phyloP scores from a whole-genome alignment of 2,329 filamentous ascomycete species.

The Apiospora hydei region DNA sequence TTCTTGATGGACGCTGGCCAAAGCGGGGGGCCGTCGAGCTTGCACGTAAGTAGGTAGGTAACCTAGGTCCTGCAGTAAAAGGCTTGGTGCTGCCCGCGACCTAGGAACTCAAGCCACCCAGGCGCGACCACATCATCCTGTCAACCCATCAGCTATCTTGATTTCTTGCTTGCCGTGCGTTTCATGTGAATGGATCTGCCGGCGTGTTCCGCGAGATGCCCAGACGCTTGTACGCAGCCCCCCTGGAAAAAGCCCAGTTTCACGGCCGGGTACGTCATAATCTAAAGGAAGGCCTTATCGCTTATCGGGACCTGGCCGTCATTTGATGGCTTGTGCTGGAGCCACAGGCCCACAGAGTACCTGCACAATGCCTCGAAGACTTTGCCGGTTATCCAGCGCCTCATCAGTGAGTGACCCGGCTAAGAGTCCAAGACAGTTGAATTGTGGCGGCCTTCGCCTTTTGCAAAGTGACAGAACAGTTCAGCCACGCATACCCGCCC shows the following conservation, averaged over 20 bases:
- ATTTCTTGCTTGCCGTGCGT: neutral
- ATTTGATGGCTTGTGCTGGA: neutral
- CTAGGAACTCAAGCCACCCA: neutral
- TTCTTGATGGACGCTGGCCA: neutral
- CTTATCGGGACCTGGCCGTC: neutral
- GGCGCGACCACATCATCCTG: constrained; percentile 10
- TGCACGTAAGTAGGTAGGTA: too few relatives aligned
- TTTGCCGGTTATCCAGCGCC: neutral
- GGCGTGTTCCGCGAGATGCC: neutral
- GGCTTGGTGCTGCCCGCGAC: neutral
- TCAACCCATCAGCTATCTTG: neutral
- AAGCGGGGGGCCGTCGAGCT: constrained; percentile 11
- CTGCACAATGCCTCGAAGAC: too few relatives aligned
- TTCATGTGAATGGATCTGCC: constrained; percentile 11
- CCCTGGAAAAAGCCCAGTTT: neutral
- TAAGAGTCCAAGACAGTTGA: neutral
- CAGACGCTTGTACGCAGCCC: neutral
- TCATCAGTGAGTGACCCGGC: too few relatives aligned
- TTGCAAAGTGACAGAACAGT: too few relatives aligned
- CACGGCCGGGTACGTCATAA: neutral
- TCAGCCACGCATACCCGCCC: neutral
- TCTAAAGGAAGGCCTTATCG: neutral
- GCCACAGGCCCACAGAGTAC: too few relatives aligned
- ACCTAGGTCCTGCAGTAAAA: neutral
- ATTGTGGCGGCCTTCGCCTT: neutral